These are phyloP conservation scores for Novymonas esmeraldas DNA, from an alignment of 208 protist species.

Conservation along the genomic window DNA sequence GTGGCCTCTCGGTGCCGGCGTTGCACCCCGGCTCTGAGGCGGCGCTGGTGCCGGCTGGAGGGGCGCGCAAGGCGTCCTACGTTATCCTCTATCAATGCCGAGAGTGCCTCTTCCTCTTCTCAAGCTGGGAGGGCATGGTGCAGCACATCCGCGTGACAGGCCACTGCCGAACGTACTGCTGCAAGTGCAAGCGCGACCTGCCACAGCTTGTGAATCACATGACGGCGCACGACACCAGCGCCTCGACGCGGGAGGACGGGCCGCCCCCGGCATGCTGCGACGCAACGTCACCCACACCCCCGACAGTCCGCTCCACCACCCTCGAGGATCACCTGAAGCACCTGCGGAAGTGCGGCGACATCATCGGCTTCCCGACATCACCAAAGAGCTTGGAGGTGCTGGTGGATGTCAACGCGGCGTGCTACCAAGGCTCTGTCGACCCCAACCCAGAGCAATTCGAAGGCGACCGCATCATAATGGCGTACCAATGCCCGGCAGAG, in stretches of 20 bases:
- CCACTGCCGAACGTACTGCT: slow-evolving; percentile 52
- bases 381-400: slow-evolving; percentile 65
- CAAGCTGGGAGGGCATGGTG: slow-evolving; percentile 43
- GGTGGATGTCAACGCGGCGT: slow-evolving; percentile 36
- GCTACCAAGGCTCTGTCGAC: slow-evolving; percentile 28
- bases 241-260: background rate
- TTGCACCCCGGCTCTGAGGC: slow-evolving; percentile 1
- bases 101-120: slow-evolving; percentile 62
- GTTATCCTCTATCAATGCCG: slow-evolving; percentile 74
- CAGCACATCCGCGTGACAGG: slow-evolving; percentile 43
- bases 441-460: slow-evolving; percentile 5
- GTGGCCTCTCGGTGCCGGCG: background rate
- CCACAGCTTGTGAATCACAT: slow-evolving; percentile 28
- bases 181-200: slow-evolving; percentile 24
- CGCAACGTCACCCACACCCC: background rate
- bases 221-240: slow-evolving; percentile 9
- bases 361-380: slow-evolving; percentile 45
- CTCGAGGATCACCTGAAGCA: slow-evolving; percentile 38
- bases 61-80: slow-evolving; percentile 33
- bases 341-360: slow-evolving; percentile 32
- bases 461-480: slow-evolving; percentile 26
- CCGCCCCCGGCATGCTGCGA: background rate
- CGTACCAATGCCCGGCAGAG: slow-evolving; percentile 41
- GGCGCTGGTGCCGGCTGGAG: background rate
- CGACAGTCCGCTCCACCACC: slow-evolving; percentile 20